A percentile compares a stretch with the other conserved stretches of the same genome.
Evolutionary conservation across 371 early-diverging fungal species (phyloP).

Genomic region (Chytridiales sp.): DNA sequence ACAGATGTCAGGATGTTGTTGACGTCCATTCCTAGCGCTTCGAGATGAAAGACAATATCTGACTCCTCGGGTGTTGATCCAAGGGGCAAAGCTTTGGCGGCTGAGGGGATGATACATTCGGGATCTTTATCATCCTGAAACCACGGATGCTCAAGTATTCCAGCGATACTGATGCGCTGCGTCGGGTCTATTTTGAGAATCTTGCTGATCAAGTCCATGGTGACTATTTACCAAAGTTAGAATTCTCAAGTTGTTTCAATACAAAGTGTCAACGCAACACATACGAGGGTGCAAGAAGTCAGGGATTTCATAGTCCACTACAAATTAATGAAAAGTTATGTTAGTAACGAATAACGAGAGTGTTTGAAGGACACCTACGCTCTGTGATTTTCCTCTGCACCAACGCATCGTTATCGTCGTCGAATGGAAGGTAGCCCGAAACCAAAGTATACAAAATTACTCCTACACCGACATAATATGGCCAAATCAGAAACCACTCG

Average conservation of each 20-base stretch:
- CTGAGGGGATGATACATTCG: conserved; percentile 20
- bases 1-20: conserved; percentile 58
- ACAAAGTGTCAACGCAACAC: no score
- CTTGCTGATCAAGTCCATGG: conserved; percentile 51
- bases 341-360: no score
- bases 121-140: conserved; percentile 45
- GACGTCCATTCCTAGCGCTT: conserved; percentile 66
- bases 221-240: conserved; percentile 17
- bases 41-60: conserved; percentile 52
- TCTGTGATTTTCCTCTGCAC: conserved; percentile 71
- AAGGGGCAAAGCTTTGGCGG: conserved; percentile 3
- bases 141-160: conserved; percentile 74
- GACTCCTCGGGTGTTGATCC: conserved; percentile 39
- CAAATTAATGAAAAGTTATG: no score
- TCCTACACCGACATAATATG: no score
- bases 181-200: conserved; percentile 70
- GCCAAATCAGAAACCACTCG: no score
- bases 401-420: conserved; percentile 72
- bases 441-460: conserved; percentile 79
- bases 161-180: conserved; percentile 63
- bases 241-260: neutral
- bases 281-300: conserved; percentile 60
- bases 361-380: no score
- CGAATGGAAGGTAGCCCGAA: conserved; percentile 80
- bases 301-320: conserved; percentile 74